phyloP scores from a whole-genome alignment of 225 moss, liverwort and hornwort species.

The Anthoceros angustus region DNA sequence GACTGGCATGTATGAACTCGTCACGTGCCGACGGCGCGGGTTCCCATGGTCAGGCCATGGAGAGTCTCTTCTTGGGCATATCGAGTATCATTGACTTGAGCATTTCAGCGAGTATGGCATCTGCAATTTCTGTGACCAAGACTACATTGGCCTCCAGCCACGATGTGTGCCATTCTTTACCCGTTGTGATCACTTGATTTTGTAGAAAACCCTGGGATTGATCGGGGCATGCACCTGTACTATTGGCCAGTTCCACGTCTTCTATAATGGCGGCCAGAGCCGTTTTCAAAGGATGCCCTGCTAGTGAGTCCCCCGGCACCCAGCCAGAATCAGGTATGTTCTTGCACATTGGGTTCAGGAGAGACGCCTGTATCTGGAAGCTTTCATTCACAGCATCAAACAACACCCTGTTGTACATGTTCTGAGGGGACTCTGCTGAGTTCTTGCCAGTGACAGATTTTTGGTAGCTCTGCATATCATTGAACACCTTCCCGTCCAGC shows the following conservation, averaged over 20 bases:
- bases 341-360: neutral
- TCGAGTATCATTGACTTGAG: neutral
- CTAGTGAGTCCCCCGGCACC: neutral
- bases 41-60: neutral
- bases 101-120: constrained; percentile 1
- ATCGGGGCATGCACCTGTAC: neutral
- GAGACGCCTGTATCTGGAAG: neutral
- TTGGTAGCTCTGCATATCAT: neutral
- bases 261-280: neutral
- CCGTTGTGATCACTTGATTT: neutral
- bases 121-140: neutral
- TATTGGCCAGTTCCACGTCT: neutral
- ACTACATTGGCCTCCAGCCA: neutral
- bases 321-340: neutral
- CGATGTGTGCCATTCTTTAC: neutral
- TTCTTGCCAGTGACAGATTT: neutral
- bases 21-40: neutral
- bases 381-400: neutral
- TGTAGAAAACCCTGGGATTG: neutral
- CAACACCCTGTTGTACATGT: constrained; percentile 3
- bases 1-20: neutral
- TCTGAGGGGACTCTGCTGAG: neutral
- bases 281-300: neutral
- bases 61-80: neutral
- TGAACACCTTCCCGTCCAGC: neutral